Base-by-base conservation (phyloP, 495 filamentous ascomycete species). In the Penicillium fimorum region DNA sequence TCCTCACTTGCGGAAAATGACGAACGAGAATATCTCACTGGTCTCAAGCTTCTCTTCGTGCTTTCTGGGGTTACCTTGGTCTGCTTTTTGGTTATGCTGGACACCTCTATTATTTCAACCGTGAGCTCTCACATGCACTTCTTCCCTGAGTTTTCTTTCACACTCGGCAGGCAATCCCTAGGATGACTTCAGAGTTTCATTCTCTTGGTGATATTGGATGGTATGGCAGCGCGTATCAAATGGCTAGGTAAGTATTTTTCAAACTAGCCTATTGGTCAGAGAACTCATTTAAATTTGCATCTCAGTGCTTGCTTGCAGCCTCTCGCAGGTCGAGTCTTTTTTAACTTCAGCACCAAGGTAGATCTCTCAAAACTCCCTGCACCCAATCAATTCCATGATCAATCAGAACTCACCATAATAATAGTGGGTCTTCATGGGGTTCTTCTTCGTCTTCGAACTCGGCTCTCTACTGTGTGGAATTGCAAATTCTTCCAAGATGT, bases 301-400 rank as follows among this genome's bases (percentile, higher is more conserved):
- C 3, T 12, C 44, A 78, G 75, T 58, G 70, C 67, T 33, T 64
- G 72, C 32, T 61, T 81, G 32, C 78, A 79, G 54, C 75, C 77
- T 9, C 62, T 79, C 0, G 69, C 70, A 18, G 79, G 79, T 2
- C 80, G 74, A 44, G 32, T 81, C n/a, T 82, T 77, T 52, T 67
- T 61, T 15, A 63, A 76, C 24, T 79, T 80, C 47, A 70, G 51
- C 22, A 53, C 72, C 8, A 80, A 80, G 63, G 74, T 72, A 47
- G 47, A 47, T 37, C 35, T 37, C 33, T 10, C 27, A 40, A 40
- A 42, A 44, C 2, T 51, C 32, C 47, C 45, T 47, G 10, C 45
- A 10, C 11, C 6, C 10, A 37, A 37, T 37, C 35, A 27, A 27
- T 4, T 27, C 4, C 6, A 27, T n/a, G 10, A 37, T 13, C 15